Evolutionary conservation across 495 filamentous ascomycete species (phyloP), one percentile per base, ranked within the genome.

Genomic region (Aspergillus wentii): DNA sequence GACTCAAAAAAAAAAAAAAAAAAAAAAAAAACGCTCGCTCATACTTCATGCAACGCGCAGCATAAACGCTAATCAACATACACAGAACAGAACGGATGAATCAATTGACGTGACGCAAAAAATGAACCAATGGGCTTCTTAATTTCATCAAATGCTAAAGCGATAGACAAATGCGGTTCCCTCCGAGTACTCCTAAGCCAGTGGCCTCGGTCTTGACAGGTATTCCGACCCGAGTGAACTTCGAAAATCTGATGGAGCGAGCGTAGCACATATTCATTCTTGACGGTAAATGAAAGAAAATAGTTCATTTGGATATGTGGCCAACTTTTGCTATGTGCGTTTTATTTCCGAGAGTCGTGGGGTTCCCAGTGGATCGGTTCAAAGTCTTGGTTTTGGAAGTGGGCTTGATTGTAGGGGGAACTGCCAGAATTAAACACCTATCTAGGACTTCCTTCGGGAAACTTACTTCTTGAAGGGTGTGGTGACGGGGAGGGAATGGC

Each of bases 371-470:
- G 66, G 16, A 72, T 72, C 5, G 87, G 87, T 47, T 90, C 86
- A 47, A 94, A 94, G 49, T 91, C 82, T 37, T 80, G 72, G 51
- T 89, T 91, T 45, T 83, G 81, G 61, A 84, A 91, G 61, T 94
- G 87, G 2, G 85, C 85, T 33, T 79, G 79, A 48, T 90, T 90
- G 61, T 85, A 90, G 17, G 86, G 82, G 17, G 68, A 72, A 46
- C 76, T 82, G 41, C 69, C 68, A 43, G 8, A 64, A 30, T 45
- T 45, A 13, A 43, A 48, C 2, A 44, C 30, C 29, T 25, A 25
- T 6, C 22, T 11, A 58, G 49, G 20, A 35, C 34, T 19, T 46
- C 47, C 8, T 7, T 3, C 8, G 11, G 2, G 22, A 15, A 22
- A 39, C 52, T 57, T 41, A 69, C 64, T 69, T 71, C 40, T 69